Base-by-base conservation (phyloP, 805 yeast species). In the Saturnispora zaruensis region DNA sequence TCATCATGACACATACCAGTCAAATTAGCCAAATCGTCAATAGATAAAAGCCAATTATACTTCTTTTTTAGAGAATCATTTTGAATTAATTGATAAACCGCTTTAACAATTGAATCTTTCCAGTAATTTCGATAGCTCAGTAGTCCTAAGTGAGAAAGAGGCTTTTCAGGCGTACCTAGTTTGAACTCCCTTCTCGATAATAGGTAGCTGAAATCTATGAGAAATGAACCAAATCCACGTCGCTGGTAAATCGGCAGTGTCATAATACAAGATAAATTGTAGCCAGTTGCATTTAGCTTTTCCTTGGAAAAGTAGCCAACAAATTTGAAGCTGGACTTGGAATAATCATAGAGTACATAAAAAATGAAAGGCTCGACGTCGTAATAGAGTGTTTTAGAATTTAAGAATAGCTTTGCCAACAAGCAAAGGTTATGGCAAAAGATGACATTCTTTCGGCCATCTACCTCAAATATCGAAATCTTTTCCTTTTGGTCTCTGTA, bases 261-360 rank as follows among this genome's bases (percentile, higher is more conserved):
- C 57, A 93, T 69, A 40, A 93, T 91, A 68, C 99, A 93, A 52
- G 95, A 84, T 23, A 93, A 80, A 59, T 91, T 91, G 63, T 86
- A 88, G 56, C 78, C 82, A 0, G 91, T 79, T 28, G 81, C 75
- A 55, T 82, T 84, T 52, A 84, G 70, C 57, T 82, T 82, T 59
- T 90, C 96, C 59, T 93, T 93, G 23, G 96, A 86, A 62, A 93
- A 93, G 65, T 93, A 93, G 0, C 99, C 99, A 36, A 90, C 90
- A 66, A 93, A 85, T 60, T 87, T 89, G 61, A 83, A 83, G 16
- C 71, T 72, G 3, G 59, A 56, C 0, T 51, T 21, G 58, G 81
- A 86, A 41, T 76, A 70, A 55, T 85, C 93, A 5, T 91, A 85
- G 42, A 93, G 66, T 2, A 90, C 80, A 66, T 91, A 93, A 62